Base-by-base conservation (phyloP, 2,329 filamentous ascomycete species). In the Claviceps cyperi region DNA sequence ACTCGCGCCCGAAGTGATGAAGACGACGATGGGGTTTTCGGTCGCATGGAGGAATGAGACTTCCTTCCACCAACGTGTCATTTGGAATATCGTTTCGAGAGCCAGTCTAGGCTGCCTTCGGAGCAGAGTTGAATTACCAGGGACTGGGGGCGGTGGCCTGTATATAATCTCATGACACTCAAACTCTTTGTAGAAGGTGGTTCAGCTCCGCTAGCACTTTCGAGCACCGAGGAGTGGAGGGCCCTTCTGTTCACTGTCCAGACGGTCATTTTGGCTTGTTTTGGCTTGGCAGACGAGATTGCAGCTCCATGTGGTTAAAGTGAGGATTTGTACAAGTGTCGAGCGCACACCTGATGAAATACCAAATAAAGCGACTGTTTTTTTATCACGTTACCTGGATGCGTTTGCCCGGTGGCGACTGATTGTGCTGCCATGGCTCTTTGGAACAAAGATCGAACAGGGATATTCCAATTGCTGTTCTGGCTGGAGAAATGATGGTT, bases 1-100 rank as follows among this genome's bases (percentile, higher is more conserved):
- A 77, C 73, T 47, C 76, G 78, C 50, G 77, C 78, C 47, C 78
- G 84, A 54, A 84, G 81, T 65, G 86, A 94, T 59, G 90, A 95
- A 59, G 89, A 94, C 55, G 91, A 97, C 57, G 90, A 96, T 57
- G 90, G 90, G 62, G 85, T 97, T 60, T 98, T 98, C 72, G 90
- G 90, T 51, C 80, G 81, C 58, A 97, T 97, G 91, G 92, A 98
- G 69, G 88, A 94, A 67, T 92, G 74, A 69, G 32, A 55, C 13
- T 44, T 15, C 43, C 4, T 24, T 45, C 22, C 24, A 9, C 24
- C 24, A 11, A 24, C 39, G n/a, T 37, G 9, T 21, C 47, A 15
- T 41, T 50, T 39, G 47, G 35, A 14, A 36, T 46, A 17, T 17
- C 14, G 19, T 50, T 41, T 48, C 46, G 44, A 49, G 47, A 53